Base-by-base conservation (phyloP, 1,284 basidiomycete genomes). In the Cryptococcus deneoformans region DNA sequence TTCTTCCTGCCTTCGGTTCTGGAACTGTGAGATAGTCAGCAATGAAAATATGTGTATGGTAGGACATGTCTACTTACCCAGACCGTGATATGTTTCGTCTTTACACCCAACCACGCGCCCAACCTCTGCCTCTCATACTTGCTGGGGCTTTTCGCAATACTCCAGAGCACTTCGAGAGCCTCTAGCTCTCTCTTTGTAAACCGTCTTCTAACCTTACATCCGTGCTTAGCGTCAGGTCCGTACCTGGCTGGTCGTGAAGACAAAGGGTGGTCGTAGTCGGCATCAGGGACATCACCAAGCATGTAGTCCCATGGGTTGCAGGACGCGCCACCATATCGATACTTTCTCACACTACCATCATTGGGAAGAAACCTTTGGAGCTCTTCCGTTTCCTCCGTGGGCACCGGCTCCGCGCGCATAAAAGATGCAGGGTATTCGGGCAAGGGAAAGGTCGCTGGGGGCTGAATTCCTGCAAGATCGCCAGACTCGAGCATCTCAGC, bases 281-380 rank as follows among this genome's bases (percentile, higher is more conserved):
- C 50, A 16, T 36, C 16, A 20, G 24, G 37, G 11, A n/a, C 35
- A 20, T 65, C 59, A 8, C 53, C 62, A 7, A 55, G 24, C 1
- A 62, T 49, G 37, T 64, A 64, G 24, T 67, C 63, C 64, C 64
- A 66, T 5, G 64, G 64, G 29, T 66, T 66, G 53, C 57, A 59
- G 37, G 62, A 61, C 0, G 56, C 58, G 7, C 56, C 61, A 36
- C 50, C 34, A 9, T 16, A 14, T 8, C 46, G 36, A 7, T n/a
- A 14, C 50, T 42, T 51, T 40, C 20, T 37, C 1, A 36, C 38
- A 38, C 36, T 51, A 24, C 16, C 12, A 12, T 45, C 29, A 20
- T 29, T 29, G 46, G 20, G 24, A 29, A 34, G 46, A 6, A 14
- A 29, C 34, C 5, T 35, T 2, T 34, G 24, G 34, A 14, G 46